Percentiles rank a stretch among this genome's conserved stretches.
Evolutionary conservation across 1,139 yeast genomes (phyloP).

Genomic region (Yamadazyma diospyri): DNA sequence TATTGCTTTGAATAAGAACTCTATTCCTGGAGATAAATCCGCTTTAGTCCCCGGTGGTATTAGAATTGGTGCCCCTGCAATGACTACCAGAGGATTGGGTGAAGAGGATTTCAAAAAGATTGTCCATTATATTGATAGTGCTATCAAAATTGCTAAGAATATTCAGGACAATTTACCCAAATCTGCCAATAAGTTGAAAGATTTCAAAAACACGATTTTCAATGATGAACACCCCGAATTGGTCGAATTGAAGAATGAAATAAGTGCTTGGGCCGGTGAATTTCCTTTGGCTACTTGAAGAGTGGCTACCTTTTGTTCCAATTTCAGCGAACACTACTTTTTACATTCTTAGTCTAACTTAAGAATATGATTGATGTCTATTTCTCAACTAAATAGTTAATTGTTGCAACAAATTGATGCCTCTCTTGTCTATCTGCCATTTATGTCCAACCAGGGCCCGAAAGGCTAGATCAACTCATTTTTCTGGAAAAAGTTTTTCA

Average conservation of each 20-base stretch:
- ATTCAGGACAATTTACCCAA: slow-evolving; percentile 74
- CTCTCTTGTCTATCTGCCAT: too few species aligned
- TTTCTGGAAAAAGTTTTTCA: slow-evolving; percentile 39
- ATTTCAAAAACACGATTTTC: slow-evolving; percentile 79
- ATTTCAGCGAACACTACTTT: too few species aligned
- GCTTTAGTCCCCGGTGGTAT: slow-evolving; percentile 98
- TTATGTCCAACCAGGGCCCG: too few species aligned
- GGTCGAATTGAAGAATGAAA: slow-evolving; percentile 67
- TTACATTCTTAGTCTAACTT: slow-evolving; percentile 4
- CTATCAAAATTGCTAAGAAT: slow-evolving; percentile 74
- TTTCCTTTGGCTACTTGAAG: slow-evolving; percentile 87
- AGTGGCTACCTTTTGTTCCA: neutral
- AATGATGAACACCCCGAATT: slow-evolving; percentile 65
- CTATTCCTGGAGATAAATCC: slow-evolving; percentile 97
- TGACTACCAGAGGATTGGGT: slow-evolving; percentile 95
- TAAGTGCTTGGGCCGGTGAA: slow-evolving; percentile 86
- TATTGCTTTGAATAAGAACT: slow-evolving; percentile 95
- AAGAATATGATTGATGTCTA: slow-evolving; percentile 6
- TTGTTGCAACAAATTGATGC: too few species aligned
- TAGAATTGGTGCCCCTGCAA: slow-evolving; percentile 98
- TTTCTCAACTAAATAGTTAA: slow-evolving; percentile 10
- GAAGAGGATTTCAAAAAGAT: slow-evolving; percentile 82
- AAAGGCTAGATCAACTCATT: slow-evolving; percentile 10
- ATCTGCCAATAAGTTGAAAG: slow-evolving; percentile 90
- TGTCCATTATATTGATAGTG: slow-evolving; percentile 78